Conservation (phyloP, 805 yeast species). For the Wickerhamomyces xylosicus region DNA sequence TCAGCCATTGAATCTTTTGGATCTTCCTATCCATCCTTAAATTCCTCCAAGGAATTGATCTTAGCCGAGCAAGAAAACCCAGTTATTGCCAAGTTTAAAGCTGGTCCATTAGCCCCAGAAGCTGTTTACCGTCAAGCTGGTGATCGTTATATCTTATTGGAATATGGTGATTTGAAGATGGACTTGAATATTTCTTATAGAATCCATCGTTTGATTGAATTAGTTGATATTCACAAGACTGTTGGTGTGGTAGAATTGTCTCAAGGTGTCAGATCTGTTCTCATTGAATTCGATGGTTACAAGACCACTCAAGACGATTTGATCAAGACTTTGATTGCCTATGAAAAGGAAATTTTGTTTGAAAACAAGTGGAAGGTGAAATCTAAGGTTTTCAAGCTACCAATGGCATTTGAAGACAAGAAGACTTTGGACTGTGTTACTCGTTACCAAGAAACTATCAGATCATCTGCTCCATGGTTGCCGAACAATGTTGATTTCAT, state of each 20-base stretch:
- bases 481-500: conserved; percentile 96
- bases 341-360: conserved; percentile 65
- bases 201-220: conserved; percentile 69
- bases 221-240: conserved; percentile 55
- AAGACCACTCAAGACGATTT: conserved; percentile 51
- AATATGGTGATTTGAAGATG: conserved; percentile 84
- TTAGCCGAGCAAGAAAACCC: conserved; percentile 54
- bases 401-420: conserved; percentile 94
- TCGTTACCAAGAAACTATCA: conserved; percentile 87
- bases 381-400: conserved; percentile 74
- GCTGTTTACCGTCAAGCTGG: conserved; percentile 95
- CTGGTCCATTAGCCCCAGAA: conserved; percentile 44
- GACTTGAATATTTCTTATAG: conserved; percentile 81
- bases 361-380: conserved; percentile 79
- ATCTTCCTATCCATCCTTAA: conserved; percentile 27
- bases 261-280: conserved; percentile 91
- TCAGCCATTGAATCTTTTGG: conserved; percentile 30
- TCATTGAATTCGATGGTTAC: conserved; percentile 70
- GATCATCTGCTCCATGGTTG: conserved; percentile 92
- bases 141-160: conserved; percentile 84
- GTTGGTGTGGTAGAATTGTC: conserved; percentile 91
- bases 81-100: conserved; percentile 44
- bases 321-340: conserved; percentile 54
- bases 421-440: conserved; percentile 83
- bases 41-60: conserved; percentile 12